Conservation (phyloP, 2,329 filamentous ascomycete species). For the Pseudonectria foliicola region DNA sequence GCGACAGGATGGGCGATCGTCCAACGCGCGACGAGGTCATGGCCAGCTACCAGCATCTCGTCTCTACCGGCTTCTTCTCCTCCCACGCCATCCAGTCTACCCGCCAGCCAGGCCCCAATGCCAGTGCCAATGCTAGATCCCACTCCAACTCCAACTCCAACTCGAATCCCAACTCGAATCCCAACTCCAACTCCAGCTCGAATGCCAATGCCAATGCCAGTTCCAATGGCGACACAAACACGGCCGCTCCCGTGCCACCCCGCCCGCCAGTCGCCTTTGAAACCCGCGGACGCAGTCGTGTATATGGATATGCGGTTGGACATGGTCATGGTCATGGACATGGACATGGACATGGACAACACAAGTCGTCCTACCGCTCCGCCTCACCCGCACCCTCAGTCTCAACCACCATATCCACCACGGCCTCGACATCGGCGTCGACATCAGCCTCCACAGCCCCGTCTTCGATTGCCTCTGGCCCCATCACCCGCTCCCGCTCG, state of each 20-base stretch:
- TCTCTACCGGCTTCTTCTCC: constrained; percentile 52
- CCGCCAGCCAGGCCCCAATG: constrained; percentile 33
- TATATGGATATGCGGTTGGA: too few species aligned
- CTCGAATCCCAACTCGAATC: constrained; percentile 5
- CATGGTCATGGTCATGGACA: too few species aligned
- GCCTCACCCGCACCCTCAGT: constrained; percentile 7
- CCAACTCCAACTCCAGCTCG: too few species aligned
- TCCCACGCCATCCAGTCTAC: constrained; percentile 52
- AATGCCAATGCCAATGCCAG: background rate
- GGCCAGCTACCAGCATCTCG: constrained; percentile 49
- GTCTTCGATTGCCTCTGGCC: constrained; percentile 7
- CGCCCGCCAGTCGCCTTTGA: too few species aligned
- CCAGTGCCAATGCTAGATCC: constrained; percentile 5
- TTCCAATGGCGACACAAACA: too few species aligned
- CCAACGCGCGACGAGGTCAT: constrained; percentile 43
- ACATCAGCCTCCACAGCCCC: too few species aligned
- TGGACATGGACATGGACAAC: too few species aligned
- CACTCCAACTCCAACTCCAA: constrained; percentile 1
- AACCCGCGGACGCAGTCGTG: too few species aligned
- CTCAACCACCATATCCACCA: constrained; percentile 6
- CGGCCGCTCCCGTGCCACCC: too few species aligned
- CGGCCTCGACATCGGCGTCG: constrained; percentile 1
- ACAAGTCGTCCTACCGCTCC: constrained; percentile 3
- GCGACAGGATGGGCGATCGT: constrained; percentile 16
- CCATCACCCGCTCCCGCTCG: constrained; percentile 9